Percentiles rank a stretch among this genome's conserved stretches.
Evolutionary conservation across 768 basidiomycete genomes (phyloP).

Genomic region (Phaffia tasmanica): DNA sequence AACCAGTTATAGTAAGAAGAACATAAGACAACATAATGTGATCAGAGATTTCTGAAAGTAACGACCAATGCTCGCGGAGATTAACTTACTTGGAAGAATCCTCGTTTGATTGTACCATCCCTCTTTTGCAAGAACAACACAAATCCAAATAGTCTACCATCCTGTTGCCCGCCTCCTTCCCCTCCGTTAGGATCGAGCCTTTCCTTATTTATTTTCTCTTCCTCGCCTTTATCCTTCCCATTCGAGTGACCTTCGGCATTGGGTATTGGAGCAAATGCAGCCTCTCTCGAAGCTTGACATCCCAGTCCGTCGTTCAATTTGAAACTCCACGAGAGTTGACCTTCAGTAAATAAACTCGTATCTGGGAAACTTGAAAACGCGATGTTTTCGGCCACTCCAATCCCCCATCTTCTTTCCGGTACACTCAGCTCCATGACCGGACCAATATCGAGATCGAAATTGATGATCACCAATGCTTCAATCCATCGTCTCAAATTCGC

Average conservation of each 20-base stretch:
- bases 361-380: slow-evolving; percentile 91
- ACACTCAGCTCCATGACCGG: slow-evolving; percentile 16
- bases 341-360: slow-evolving; percentile 71
- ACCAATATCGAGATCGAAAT: slow-evolving; percentile 25
- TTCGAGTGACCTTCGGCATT: background rate
- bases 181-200: slow-evolving; percentile 15
- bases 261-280: background rate
- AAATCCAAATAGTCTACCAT: slow-evolving; percentile 22
- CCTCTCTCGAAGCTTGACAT: background rate
- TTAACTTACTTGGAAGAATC: slow-evolving; percentile 24
- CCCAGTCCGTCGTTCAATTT: slow-evolving; percentile 51
- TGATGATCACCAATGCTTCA: slow-evolving; percentile 13
- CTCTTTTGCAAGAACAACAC: slow-evolving; percentile 24
- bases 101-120: slow-evolving; percentile 23
- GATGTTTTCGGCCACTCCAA: slow-evolving; percentile 23
- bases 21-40: background rate
- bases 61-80: background rate
- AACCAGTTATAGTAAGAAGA: no score
- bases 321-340: slow-evolving; percentile 74
- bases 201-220: background rate
- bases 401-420: slow-evolving; percentile 14
- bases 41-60: background rate
- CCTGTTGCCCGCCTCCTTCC: slow-evolving; percentile 16
- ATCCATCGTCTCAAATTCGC: slow-evolving; percentile 16
- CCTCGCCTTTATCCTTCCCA: slow-evolving; percentile 1